Evolutionary conservation across 306 rosid species (phyloP).

Genomic region (Cajanus cajan): DNA sequence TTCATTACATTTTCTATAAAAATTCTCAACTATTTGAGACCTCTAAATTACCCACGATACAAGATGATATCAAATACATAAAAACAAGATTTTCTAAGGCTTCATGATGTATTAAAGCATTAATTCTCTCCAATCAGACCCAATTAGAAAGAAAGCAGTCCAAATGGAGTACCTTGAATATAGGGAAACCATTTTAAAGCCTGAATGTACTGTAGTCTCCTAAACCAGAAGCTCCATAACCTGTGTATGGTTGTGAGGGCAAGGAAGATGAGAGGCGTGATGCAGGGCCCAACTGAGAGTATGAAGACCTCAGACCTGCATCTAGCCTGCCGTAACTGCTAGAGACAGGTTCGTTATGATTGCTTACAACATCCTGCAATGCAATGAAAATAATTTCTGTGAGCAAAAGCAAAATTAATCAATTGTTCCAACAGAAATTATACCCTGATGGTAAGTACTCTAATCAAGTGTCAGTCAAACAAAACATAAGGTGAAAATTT

Average conservation of each 20-base stretch:
- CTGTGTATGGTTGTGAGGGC: constrained; percentile 60
- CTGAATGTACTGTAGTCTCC: constrained; percentile 79
- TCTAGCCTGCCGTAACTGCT: constrained; percentile 65
- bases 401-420: constrained; percentile 24
- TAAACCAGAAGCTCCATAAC: constrained; percentile 67
- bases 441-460: not conserved
- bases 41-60: constrained; percentile 30
- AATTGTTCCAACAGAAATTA: not conserved
- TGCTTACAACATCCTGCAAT: constrained; percentile 72
- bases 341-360: constrained; percentile 54
- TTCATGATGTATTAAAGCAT: constrained; percentile 30
- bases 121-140: constrained; percentile 35
- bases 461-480: not conserved
- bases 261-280: constrained; percentile 61
- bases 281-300: constrained; percentile 61
- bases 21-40: constrained; percentile 37
- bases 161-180: constrained; percentile 35
- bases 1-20: constrained; percentile 39
- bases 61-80: constrained; percentile 18
- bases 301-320: constrained; percentile 61
- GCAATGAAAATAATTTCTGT: not conserved
- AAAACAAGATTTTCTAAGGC: constrained; percentile 23
- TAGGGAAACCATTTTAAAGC: constrained; percentile 46
- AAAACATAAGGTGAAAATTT: not conserved
- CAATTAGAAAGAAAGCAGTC: constrained; percentile 31